Base-by-base conservation (phyloP, 2,329 filamentous ascomycete genomes). In the Aphanocladium album region DNA sequence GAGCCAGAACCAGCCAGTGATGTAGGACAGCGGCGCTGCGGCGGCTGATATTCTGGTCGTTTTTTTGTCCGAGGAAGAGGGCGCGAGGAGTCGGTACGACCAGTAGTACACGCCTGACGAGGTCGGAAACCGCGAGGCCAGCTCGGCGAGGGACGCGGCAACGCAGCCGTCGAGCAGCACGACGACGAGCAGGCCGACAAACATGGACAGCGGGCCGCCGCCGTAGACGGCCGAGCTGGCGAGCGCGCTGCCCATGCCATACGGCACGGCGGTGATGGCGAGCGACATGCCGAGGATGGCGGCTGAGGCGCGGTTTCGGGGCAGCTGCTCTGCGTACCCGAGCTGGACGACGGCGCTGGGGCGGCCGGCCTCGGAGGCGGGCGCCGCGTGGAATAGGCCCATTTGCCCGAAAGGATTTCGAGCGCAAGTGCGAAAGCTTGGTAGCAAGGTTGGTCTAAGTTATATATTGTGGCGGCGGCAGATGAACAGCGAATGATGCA, bases 1-100 rank as follows among this genome's bases (percentile, higher is more conserved):
- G 0, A 90, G 77, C 0, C 86, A 89, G 59, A 89, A 70, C 87
- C 88, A 90, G 16, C 88, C 88, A 5, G 87, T 88, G 30, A 89
- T 83, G 78, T 87, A 90, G 11, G 67, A 89, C 1, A 64, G 35
- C 11, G 39, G 4, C 3, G 19, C 41, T 9, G 21, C 19, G 25
- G 33, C 21, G 33, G 25, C 25, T 6, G 23, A 5, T n/a, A n/a
- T n/a, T n/a, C n/a, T n/a, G n/a, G n/a, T n/a, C n/a, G n/a, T n/a
- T n/a, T n/a, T n/a, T n/a, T n/a, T n/a, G n/a, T n/a, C n/a, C n/a
- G n/a, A n/a, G n/a, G n/a, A n/a, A n/a, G n/a, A n/a, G 23, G 14
- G 46, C 1, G 25, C 7, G 16, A 62, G 51, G 12, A 62, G 50
- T 19, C 53, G 61, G 39, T 53, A 61, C n/a, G 61, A 60, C 61